These are phyloP conservation scores for Colletotrichum sp. DNA, from an alignment of 2,329 filamentous ascomycete genomes.

Conservation along the genomic window DNA sequence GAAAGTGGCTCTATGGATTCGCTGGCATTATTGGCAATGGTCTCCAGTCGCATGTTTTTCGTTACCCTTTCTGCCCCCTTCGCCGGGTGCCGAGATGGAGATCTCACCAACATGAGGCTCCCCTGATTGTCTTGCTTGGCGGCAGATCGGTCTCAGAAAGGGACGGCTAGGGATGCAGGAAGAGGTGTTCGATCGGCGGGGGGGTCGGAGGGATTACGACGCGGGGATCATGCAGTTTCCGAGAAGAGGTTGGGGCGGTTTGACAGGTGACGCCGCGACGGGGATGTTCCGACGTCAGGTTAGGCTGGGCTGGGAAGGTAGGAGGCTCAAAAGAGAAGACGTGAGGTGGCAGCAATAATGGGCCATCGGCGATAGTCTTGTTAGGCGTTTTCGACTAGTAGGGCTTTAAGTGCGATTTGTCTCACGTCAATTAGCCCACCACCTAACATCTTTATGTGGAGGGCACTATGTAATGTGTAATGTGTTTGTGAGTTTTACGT, in stretches of 20 bases:
- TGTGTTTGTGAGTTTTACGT: neutral
- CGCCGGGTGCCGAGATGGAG: neutral
- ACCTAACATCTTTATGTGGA: neutral
- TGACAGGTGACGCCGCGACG: conserved; percentile 8
- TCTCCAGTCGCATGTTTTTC: neutral
- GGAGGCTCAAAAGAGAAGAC: neutral
- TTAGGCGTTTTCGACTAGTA: neutral
- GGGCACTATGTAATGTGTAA: neutral
- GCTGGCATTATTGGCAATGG: neutral
- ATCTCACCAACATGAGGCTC: neutral
- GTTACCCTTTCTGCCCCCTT: neutral
- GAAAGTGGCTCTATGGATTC: neutral
- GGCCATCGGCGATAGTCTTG: neutral
- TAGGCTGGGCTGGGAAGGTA: neutral
- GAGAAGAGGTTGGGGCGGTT: neutral
- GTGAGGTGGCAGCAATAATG: neutral
- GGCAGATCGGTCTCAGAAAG: conserved; percentile 3
- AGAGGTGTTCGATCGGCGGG: neutral
- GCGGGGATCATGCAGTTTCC: conserved; percentile 15
- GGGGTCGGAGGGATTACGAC: neutral
- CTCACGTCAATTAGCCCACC: neutral
- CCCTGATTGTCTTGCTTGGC: neutral
- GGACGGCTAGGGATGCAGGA: neutral
- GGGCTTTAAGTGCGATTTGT: neutral
- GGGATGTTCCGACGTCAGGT: neutral